Conservation (phyloP, 331 rosid genomes). For the Rosa hybrid region DNA sequence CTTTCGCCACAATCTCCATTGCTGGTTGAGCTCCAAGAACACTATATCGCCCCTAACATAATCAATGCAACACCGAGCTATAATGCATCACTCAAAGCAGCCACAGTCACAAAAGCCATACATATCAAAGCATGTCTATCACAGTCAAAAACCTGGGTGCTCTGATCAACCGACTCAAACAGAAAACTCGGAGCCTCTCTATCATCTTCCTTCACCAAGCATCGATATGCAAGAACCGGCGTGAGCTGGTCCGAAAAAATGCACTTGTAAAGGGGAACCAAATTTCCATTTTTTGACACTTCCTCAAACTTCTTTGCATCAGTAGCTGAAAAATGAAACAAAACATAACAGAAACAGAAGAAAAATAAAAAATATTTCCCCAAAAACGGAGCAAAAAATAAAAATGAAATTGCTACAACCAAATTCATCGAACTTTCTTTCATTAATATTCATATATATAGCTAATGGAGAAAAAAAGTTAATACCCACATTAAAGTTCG, state of each 20-base stretch:
- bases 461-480: background rate
- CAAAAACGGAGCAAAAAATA: background rate
- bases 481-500: background rate
- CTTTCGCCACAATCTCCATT: constrained; percentile 86
- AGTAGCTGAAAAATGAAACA: constrained; percentile 34
- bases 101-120: background rate
- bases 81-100: background rate
- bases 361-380: background rate
- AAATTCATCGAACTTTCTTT: background rate
- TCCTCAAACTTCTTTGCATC: constrained; percentile 53
- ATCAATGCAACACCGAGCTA: constrained; percentile 4
- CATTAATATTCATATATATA: background rate
- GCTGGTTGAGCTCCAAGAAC: constrained; percentile 86
- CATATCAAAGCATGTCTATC: constrained; percentile 17
- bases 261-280: constrained; percentile 67
- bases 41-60: constrained; percentile 75
- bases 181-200: constrained; percentile 88
- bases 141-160: constrained; percentile 39
- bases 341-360: background rate
- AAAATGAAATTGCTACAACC: background rate
- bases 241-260: constrained; percentile 85
- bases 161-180: constrained; percentile 77
- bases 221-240: constrained; percentile 80
- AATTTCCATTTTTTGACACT: constrained; percentile 64
- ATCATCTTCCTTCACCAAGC: constrained; percentile 81